These are phyloP conservation scores for Paramecium sonneborni DNA, from an alignment of 73 alveolate genomes.

Conservation along the genomic window DNA sequence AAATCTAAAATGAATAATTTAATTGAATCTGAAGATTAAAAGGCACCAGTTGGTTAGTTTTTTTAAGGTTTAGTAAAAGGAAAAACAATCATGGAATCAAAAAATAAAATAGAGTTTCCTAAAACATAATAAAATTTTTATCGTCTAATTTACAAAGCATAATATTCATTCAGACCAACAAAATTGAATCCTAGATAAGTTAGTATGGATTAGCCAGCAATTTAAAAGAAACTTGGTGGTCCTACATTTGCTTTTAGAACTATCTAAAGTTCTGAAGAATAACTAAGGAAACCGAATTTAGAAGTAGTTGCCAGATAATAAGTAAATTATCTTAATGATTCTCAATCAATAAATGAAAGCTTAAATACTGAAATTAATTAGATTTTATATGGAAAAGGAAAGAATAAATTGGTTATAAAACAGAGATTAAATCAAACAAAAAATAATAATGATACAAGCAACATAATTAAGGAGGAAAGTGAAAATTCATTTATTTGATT, in stretches of 20 bases:
- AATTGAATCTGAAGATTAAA: not conserved
- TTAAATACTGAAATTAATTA: constrained; percentile 14
- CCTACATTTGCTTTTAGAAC: constrained; percentile 47
- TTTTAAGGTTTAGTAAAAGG: constrained; percentile 29
- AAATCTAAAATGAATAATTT: not conserved
- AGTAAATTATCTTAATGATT: constrained; percentile 12
- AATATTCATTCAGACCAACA: constrained; percentile 58
- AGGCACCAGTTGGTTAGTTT: not conserved
- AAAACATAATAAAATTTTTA: not conserved
- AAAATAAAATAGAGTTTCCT: constrained; percentile 9
- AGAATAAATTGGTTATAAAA: not conserved
- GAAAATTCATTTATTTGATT: constrained; percentile 34
- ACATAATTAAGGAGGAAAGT: constrained; percentile 27
- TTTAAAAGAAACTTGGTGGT: constrained; percentile 45
- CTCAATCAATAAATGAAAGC: constrained; percentile 8
- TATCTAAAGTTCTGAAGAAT: not conserved
- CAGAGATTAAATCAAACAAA: not conserved
- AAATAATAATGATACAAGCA: constrained; percentile 3
- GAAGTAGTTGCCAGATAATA: not conserved
- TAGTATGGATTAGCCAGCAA: constrained; percentile 3
- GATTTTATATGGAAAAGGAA: constrained; percentile 35
- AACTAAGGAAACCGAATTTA: not conserved
- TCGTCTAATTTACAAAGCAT: constrained; percentile 27
- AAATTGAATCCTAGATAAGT: constrained; percentile 22
- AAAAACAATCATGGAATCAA: not conserved